These are phyloP conservation scores for Talaromyces piceae DNA, from an alignment of 2,329 filamentous ascomycete species.

Conservation along the genomic window DNA sequence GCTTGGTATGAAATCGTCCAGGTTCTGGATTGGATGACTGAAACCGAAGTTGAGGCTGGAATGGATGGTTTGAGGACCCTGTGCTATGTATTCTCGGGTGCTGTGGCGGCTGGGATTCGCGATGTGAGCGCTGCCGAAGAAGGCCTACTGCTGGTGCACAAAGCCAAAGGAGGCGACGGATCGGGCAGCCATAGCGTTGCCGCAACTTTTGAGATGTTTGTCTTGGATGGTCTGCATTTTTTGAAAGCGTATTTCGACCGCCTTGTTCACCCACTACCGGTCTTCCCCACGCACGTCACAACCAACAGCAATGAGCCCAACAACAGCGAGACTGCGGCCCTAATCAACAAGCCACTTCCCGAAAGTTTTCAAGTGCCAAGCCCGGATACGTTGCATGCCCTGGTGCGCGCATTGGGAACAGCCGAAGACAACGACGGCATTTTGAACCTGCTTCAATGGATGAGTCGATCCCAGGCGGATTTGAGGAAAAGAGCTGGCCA, in stretches of 20 bases:
- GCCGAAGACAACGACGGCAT: slow-evolving; percentile 34
- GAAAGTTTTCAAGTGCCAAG: slow-evolving; percentile 28
- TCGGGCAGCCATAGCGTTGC: not conserved
- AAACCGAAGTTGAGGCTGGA: slow-evolving; percentile 23
- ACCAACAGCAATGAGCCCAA: not conserved
- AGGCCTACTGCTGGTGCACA: slow-evolving; percentile 19
- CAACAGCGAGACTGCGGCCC: not conserved
- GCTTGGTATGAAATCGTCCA: slow-evolving; percentile 32
- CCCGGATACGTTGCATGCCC: slow-evolving; percentile 34
- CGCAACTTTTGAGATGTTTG: slow-evolving; percentile 21
- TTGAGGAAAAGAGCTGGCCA: slow-evolving; percentile 30
- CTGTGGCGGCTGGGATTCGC: slow-evolving; percentile 25
- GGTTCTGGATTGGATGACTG: slow-evolving; percentile 28
- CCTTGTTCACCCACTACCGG: slow-evolving; percentile 23
- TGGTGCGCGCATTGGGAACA: slow-evolving; percentile 35
- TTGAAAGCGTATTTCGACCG: slow-evolving; percentile 30
- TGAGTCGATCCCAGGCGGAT: slow-evolving; percentile 26
- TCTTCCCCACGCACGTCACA: not conserved
- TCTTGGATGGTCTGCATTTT: slow-evolving; percentile 22
- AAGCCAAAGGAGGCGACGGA: slow-evolving; percentile 7
- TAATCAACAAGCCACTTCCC: slow-evolving; percentile 17
- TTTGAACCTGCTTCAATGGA: slow-evolving; percentile 35
- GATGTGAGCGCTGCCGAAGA: slow-evolving; percentile 21
- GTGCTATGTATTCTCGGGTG: slow-evolving; percentile 28
- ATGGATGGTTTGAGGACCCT: slow-evolving; percentile 28